A percentile compares a stretch with the other conserved stretches of the same genome.
These are phyloP conservation scores for Coemansia aciculifera DNA, from an alignment of 192 early-diverging fungal genomes.

Conservation along the genomic window DNA sequence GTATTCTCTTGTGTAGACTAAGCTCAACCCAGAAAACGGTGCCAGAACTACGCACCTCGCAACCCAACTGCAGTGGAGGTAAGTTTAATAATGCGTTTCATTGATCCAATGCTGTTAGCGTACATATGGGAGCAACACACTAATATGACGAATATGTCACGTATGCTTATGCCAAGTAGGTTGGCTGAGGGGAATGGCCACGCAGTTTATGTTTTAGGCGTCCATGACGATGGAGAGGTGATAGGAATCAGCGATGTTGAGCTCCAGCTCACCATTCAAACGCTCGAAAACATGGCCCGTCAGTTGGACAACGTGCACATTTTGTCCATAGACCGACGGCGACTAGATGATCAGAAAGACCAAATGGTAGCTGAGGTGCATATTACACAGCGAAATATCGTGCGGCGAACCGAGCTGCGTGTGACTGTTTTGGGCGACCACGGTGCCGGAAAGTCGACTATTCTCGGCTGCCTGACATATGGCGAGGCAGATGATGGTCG, in stretches of 20 bases:
- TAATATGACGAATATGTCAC: not conserved
- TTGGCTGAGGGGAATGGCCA: slow-evolving; percentile 86
- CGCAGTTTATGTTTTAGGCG: slow-evolving; percentile 88
- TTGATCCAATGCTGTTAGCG: not conserved
- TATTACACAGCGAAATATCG: slow-evolving; percentile 62
- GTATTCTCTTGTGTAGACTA: slow-evolving; percentile 44
- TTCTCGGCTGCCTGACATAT: slow-evolving; percentile 80
- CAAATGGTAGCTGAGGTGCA: slow-evolving; percentile 74
- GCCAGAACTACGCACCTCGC: slow-evolving; percentile 77
- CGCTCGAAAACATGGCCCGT: slow-evolving; percentile 31
- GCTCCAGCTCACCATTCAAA: slow-evolving; percentile 33
- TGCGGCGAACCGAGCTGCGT: slow-evolving; percentile 76
- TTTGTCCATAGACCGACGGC: slow-evolving; percentile 35
- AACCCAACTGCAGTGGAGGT: slow-evolving; percentile 91
- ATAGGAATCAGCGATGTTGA: slow-evolving; percentile 62
- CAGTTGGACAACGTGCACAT: slow-evolving; percentile 41
- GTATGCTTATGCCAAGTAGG: slow-evolving; percentile 72
- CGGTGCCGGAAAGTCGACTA: slow-evolving; percentile 82
- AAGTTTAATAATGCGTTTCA: slow-evolving; percentile 8
- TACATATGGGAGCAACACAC: not conserved
- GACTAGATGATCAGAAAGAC: slow-evolving; percentile 20
- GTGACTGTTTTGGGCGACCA: slow-evolving; percentile 81
- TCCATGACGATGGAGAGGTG: slow-evolving; percentile 79
- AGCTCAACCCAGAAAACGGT: slow-evolving; percentile 31
- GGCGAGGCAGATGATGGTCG: slow-evolving; percentile 82